phyloP scores from a whole-genome alignment of 116 monocot genomes.

The Dioscorea cayenensis region DNA sequence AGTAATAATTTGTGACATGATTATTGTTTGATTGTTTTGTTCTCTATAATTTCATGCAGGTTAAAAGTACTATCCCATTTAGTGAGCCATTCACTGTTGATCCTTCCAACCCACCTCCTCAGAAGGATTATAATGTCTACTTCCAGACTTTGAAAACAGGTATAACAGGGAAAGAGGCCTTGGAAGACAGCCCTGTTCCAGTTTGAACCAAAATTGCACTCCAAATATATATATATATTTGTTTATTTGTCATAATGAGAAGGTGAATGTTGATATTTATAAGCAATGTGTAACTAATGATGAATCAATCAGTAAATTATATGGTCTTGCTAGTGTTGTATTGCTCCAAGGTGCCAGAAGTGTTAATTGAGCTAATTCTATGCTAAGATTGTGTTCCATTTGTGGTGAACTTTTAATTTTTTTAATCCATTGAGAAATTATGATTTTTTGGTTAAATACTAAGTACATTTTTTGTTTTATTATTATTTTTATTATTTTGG shows the following conservation, averaged over 20 bases:
- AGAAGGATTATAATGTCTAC: constrained; percentile 68
- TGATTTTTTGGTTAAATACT: too few relatives aligned
- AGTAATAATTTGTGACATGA: background rate
- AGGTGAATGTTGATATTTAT: too few relatives aligned
- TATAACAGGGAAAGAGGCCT: constrained; percentile 84
- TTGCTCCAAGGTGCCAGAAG: too few relatives aligned
- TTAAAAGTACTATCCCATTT: constrained; percentile 83
- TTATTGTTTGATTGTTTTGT: background rate
- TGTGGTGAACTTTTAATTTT: too few relatives aligned
- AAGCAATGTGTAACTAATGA: too few relatives aligned
- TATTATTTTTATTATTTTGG: too few relatives aligned
- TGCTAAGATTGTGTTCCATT: too few relatives aligned
- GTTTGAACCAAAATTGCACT: constrained; percentile 14
- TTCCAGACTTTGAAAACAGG: constrained; percentile 67
- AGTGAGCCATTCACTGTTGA: constrained; percentile 73
- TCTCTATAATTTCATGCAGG: constrained; percentile 30
- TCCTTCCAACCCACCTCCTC: constrained; percentile 70
- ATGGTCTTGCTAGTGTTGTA: too few relatives aligned
- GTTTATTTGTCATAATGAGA: background rate
- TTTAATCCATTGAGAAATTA: too few relatives aligned
- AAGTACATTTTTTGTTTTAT: too few relatives aligned
- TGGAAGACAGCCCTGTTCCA: constrained; percentile 35
- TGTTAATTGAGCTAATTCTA: too few relatives aligned
- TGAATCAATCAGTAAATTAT: too few relatives aligned
- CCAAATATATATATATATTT: background rate